Evolutionary conservation across 2,329 filamentous ascomycete species (phyloP), one percentile per base, ranked within the genome.

Genomic region (Xylariaceae sp.): DNA sequence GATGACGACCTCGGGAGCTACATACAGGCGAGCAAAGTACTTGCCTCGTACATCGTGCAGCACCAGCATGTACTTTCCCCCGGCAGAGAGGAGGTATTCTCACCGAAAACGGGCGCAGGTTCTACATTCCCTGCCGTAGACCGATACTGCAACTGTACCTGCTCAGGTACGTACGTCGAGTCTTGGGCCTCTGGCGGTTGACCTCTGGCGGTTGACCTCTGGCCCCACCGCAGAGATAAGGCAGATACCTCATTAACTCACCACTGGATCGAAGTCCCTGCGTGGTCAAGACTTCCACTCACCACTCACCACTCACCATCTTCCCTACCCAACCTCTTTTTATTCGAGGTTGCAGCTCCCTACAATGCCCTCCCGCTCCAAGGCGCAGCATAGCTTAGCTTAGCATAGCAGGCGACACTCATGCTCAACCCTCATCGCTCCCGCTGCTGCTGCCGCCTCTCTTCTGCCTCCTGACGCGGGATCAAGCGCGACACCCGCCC

Each of bases 401-500:
- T 40, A 22, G 18, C 40, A 42, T 26, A 43, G 51, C 30, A 51
- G 51, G 46, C 51, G 52, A 32, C 45, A 49, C 40, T 55, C 45
- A 21, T 41, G 41, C 50, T 46, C 51, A 21, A 42, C 18, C 15
- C 26, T 18, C 34, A 36, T 36, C 15, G 15, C 39, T 40, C 10
- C 26, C 34, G 15, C 43, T 36, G 53, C 47, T 32, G 15, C 10
- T 45, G 54, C 47, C 41, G 34, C 34, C 42, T 37, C 39, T 54
- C 32, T 5, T 53, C 32, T n/a, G 46, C 45, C 12, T 49, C 18
- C 45, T 56, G 56, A 44, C 50, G 42, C 47, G 51, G 56, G 54
- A 55, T 49, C 49, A 47, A 53, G 54, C 50, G 53, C 56, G 47
- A 51, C 55, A 51, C 50, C 51, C 56, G 47, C 52, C 21, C 40